These are phyloP conservation scores for Quillaja saponaria DNA, from an alignment of 306 rosid genomes.

Conservation along the genomic window DNA sequence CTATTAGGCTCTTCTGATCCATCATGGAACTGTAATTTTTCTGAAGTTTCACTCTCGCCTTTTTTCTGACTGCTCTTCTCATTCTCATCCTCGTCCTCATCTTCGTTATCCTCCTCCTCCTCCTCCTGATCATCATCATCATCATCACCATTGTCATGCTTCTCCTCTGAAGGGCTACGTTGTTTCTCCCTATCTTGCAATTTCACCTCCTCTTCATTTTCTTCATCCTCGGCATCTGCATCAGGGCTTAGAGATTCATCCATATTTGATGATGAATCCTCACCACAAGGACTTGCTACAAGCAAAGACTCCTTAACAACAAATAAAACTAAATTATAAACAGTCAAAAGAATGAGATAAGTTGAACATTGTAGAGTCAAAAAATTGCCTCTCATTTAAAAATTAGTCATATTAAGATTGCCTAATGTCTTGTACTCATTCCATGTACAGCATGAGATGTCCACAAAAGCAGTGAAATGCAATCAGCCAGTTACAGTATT, in stretches of 20 bases:
- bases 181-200: slow-evolving; percentile 55
- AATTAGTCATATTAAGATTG: slow-evolving; percentile 16
- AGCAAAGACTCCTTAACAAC: slow-evolving; percentile 55
- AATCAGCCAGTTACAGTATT: slow-evolving; percentile 5
- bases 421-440: slow-evolving; percentile 8
- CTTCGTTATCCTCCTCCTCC: slow-evolving; percentile 49
- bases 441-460: slow-evolving; percentile 19
- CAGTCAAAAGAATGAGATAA: no score
- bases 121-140: slow-evolving; percentile 44
- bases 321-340: slow-evolving; percentile 6
- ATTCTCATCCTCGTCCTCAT: slow-evolving; percentile 54
- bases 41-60: slow-evolving; percentile 42
- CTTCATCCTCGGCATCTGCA: slow-evolving; percentile 53
- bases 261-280: slow-evolving; percentile 71
- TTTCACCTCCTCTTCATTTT: slow-evolving; percentile 50
- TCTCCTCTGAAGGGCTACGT: slow-evolving; percentile 46
- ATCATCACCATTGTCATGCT: slow-evolving; percentile 44
- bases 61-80: slow-evolving; percentile 54
- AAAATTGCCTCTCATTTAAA: neutral
- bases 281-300: slow-evolving; percentile 68
- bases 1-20: slow-evolving; percentile 29
- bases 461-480: slow-evolving; percentile 20
- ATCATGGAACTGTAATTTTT: slow-evolving; percentile 43
- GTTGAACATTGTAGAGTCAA: no score
- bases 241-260: slow-evolving; percentile 59